These are phyloP conservation scores for Warburgia ugandensis DNA, from an alignment of 164 flowering plant species.

Conservation along the genomic window DNA sequence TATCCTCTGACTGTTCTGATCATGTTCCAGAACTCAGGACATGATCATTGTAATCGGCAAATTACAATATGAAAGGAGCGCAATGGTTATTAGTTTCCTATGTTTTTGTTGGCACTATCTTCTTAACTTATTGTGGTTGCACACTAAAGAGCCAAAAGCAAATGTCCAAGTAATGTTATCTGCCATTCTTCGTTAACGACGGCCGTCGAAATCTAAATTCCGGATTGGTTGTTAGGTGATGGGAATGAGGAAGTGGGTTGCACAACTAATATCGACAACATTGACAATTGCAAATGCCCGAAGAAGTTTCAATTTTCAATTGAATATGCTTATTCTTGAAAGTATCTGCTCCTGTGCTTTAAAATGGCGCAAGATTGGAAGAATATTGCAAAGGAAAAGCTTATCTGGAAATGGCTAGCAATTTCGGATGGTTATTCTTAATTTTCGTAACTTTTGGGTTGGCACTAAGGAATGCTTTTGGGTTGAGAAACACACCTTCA, in stretches of 20 bases:
- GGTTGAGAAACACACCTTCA: slow-evolving; percentile 14
- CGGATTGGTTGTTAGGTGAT: slow-evolving; percentile 4
- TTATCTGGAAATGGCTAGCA: slow-evolving; percentile 17
- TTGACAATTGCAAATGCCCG: slow-evolving; percentile 1
- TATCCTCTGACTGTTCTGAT: too few relatives aligned
- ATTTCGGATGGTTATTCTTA: slow-evolving; percentile 6
- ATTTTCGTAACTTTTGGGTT: slow-evolving; percentile 20
- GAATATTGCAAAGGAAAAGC: not conserved
- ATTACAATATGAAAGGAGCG: too few relatives aligned
- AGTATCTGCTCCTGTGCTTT: slow-evolving; percentile 10
- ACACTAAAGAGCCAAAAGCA: slow-evolving; percentile 3
- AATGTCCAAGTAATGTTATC: not conserved
- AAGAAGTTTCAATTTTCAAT: not conserved
- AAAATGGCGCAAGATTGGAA: slow-evolving; percentile 10
- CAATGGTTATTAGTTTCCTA: slow-evolving; percentile 1
- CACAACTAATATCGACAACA: not conserved
- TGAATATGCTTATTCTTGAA: slow-evolving; percentile 11
- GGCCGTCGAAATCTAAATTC: slow-evolving; percentile 5
- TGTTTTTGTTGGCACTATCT: not conserved
- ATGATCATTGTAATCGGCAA: too few relatives aligned
- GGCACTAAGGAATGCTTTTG: slow-evolving; percentile 11
- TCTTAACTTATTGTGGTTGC: not conserved
- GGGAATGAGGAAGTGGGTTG: slow-evolving; percentile 6
- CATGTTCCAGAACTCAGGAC: too few relatives aligned
- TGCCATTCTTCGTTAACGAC: not conserved